phyloP scores from a whole-genome alignment of 176 grass and related monocot species.

The Phoenix dactylifera region DNA sequence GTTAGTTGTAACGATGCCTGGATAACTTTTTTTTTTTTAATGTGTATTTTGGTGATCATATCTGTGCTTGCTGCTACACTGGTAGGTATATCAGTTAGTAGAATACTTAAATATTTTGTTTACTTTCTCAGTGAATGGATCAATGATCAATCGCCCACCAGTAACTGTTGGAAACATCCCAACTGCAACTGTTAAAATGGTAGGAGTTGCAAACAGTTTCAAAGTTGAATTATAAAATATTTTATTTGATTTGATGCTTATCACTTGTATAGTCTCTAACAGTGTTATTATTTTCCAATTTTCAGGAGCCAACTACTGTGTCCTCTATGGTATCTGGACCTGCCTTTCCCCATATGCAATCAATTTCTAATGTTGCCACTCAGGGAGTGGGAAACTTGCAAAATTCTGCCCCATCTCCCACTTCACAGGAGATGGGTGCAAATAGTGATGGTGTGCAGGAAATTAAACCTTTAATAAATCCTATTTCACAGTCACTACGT shows the following conservation, averaged over 20 bases:
- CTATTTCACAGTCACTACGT: conserved; percentile 49
- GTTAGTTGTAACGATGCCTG: too few species aligned
- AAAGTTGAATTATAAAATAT: not conserved
- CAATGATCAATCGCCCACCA: conserved; percentile 40
- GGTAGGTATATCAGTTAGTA: too few species aligned
- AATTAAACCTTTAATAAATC: conserved; percentile 65
- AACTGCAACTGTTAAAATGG: conserved; percentile 56
- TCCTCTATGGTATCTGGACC: conserved; percentile 44
- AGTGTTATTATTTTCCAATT: conserved; percentile 4
- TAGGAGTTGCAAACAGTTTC: conserved; percentile 19
- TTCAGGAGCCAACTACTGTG: conserved; percentile 30
- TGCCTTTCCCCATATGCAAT: conserved; percentile 41
- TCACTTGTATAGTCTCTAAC: not conserved
- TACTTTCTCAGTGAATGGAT: conserved; percentile 44
- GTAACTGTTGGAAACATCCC: conserved; percentile 31
- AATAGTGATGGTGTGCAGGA: conserved; percentile 66
- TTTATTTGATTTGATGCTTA: not conserved
- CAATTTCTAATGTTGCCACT: conserved; percentile 48
- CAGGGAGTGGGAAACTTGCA: conserved; percentile 55
- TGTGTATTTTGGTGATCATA: too few species aligned
- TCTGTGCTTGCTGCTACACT: too few species aligned
- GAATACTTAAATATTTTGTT: not conserved
- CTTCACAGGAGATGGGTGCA: conserved; percentile 68
- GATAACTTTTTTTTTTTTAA: too few species aligned
- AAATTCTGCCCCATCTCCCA: conserved; percentile 65